A percentile compares a stretch with the other conserved stretches of the same genome.
These are phyloP conservation scores for Botryotinia narcissicola DNA, from an alignment of 2,329 filamentous ascomycete genomes.

Conservation along the genomic window DNA sequence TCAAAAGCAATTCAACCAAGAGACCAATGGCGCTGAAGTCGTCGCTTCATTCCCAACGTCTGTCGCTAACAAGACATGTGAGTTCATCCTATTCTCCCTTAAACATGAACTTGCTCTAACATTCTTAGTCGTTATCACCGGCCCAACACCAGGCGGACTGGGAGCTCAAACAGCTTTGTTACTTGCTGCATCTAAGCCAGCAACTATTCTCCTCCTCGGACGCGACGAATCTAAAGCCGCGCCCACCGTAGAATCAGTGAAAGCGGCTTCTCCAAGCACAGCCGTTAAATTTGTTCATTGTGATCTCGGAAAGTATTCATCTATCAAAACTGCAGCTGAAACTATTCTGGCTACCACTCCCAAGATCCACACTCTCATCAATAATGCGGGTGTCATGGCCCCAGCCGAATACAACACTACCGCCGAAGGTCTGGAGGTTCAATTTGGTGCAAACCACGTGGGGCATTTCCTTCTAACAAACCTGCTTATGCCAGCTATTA, in stretches of 20 bases:
- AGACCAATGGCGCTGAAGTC: constrained; percentile 24
- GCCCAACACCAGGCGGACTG: constrained; percentile 18
- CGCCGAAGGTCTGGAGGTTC: constrained; percentile 47
- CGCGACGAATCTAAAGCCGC: constrained; percentile 17
- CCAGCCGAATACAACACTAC: constrained; percentile 32
- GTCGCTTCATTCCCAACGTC: constrained; percentile 22
- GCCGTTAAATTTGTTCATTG: constrained; percentile 14
- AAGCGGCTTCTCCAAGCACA: constrained; percentile 17
- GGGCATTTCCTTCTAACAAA: constrained; percentile 53
- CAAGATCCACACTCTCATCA: constrained; percentile 42
- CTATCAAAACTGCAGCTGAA: constrained; percentile 42
- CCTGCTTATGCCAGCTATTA: constrained; percentile 45
- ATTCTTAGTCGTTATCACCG: constrained; percentile 27
- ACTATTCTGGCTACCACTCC: constrained; percentile 40
- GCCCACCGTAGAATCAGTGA: constrained; percentile 17
- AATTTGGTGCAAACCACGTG: constrained; percentile 53
- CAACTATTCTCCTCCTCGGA: constrained; percentile 22
- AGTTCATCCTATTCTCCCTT: background rate
- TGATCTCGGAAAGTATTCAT: constrained; percentile 42
- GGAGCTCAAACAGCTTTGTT: constrained; percentile 18
- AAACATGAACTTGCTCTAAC: background rate
- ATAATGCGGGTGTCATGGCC: constrained; percentile 31
- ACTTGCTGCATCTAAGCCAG: constrained; percentile 28
- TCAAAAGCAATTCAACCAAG: background rate
- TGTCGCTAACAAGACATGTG: constrained; percentile 23